Evolutionary conservation across 1,139 yeast genomes (phyloP).

Genomic region (Kurtzmaniella quercitrusa): DNA sequence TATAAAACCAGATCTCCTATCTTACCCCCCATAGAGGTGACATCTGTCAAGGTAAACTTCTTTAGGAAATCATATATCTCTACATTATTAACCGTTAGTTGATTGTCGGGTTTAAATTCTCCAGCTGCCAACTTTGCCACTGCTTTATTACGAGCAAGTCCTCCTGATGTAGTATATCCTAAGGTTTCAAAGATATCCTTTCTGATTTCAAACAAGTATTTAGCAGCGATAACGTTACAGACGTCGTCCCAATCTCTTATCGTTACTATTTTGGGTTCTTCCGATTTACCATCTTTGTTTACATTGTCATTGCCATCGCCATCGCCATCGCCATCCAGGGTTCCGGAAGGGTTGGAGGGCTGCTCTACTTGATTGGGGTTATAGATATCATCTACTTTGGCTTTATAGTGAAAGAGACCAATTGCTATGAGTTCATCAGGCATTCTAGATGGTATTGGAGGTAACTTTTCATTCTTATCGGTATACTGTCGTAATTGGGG

Average conservation of each 20-base stretch:
- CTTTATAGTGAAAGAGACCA: conserved; percentile 20
- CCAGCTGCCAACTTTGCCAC: conserved; percentile 91
- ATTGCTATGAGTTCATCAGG: conserved; percentile 27
- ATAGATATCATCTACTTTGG: not conserved
- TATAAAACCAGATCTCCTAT: conserved; percentile 59
- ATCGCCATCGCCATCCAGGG: no score
- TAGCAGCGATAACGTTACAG: conserved; percentile 61
- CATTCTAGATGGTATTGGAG: conserved; percentile 45
- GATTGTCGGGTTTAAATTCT: conserved; percentile 78
- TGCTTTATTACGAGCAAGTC: conserved; percentile 70
- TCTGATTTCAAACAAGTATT: conserved; percentile 52
- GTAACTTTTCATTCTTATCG: conserved; percentile 27
- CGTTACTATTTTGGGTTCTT: conserved; percentile 13
- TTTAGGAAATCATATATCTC: conserved; percentile 51
- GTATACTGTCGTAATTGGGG: conserved; percentile 22
- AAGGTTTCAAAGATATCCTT: conserved; percentile 46
- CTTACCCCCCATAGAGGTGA: conserved; percentile 92
- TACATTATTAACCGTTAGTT: conserved; percentile 61
- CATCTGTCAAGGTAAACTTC: conserved; percentile 63
- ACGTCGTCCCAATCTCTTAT: conserved; percentile 83
- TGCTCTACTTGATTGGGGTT: no score
- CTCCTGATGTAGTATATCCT: conserved; percentile 88
- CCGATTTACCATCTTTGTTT: conserved; percentile 10
- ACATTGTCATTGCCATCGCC: conserved; percentile 8
- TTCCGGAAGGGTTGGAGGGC: no score